Evolutionary conservation across 176 grass and related monocot species (phyloP), one percentile per base, ranked within the genome.

Genomic region (Elymus sibiricus): DNA sequence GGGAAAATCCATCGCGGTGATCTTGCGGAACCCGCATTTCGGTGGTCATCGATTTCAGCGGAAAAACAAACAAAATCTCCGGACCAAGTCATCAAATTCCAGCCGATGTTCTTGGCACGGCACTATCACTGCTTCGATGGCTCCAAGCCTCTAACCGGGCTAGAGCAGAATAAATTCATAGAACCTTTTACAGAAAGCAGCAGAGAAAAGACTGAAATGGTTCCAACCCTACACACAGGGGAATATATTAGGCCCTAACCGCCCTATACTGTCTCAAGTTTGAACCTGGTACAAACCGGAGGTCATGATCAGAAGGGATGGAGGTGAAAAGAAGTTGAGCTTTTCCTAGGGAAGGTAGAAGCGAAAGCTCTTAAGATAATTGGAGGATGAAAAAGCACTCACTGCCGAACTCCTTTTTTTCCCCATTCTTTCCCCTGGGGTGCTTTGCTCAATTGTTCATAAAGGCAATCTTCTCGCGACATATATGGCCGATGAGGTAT

Each of bases 221-320:
- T 87, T 91, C 84, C 21, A 84, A 65, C 86, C 85, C 82, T 85
- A 88, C 32, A 53, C 32, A 24, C 46, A 47, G 26, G 77, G 62
- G 89, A 88, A 91, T 91, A 85, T 70, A 26, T 64, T 88, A 91
- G 81, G 70, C 53, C 61, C 77, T 82, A 63, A 70, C 69, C 35
- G 70, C 53, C 61, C 77, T 82, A 63, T 76, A 76, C 35, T 49
- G 68, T 63, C 76, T 74, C 49, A 87, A 61, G 89, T 60, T 77
- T 85, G 68, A 77, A 88, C 77, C 87, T 80, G 29, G 28, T 42
- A 79, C 66, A 26, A 87, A 42, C 26, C 28, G 46, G 76, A 43
- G 65, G 89, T 61, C 81, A 31, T 61, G 81, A 81, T 85, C 87
- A 77, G 62, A 77, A 64, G 82, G 61, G 40, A 85, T 84, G 76